Evolutionary conservation across 176 grass and related monocot genomes (phyloP).

Genomic region (Avena eriantha): DNA sequence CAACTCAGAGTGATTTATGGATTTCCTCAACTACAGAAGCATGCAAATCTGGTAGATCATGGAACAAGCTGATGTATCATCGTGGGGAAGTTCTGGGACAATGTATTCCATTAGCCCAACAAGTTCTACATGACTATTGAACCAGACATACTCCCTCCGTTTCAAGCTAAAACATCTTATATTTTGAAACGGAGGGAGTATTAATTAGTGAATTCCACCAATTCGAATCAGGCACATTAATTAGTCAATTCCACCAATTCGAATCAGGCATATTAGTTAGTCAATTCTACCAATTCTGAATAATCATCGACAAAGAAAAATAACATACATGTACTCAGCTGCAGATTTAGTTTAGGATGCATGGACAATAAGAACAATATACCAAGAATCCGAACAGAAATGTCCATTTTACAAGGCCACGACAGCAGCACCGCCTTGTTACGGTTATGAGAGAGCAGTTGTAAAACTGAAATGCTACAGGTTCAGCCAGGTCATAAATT

Average conservation of each 20-base stretch:
- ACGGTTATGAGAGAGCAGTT: background rate
- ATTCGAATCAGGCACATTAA: background rate
- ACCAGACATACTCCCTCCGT: background rate
- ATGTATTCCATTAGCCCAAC: background rate
- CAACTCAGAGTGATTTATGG: background rate
- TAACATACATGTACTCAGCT: background rate
- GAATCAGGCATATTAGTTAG: background rate
- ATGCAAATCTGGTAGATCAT: background rate
- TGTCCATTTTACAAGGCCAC: slow-evolving; percentile 21
- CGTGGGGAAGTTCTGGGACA: background rate
- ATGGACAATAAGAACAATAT: slow-evolving; percentile 25
- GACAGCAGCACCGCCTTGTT: background rate
- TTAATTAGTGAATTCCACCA: background rate
- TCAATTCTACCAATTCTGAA: background rate
- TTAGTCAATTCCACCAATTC: too few species aligned
- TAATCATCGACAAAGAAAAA: background rate
- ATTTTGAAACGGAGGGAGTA: too few species aligned
- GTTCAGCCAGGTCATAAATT: background rate
- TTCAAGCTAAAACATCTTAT: too few species aligned
- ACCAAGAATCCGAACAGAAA: background rate
- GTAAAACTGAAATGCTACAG: slow-evolving; percentile 15
- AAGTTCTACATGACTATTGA: background rate
- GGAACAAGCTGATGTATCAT: background rate
- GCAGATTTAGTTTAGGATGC: slow-evolving; percentile 19
- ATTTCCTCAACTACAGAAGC: background rate